Evolutionary conservation across 495 filamentous ascomycete genomes (phyloP).

Genomic region (Daldinia concentrica): DNA sequence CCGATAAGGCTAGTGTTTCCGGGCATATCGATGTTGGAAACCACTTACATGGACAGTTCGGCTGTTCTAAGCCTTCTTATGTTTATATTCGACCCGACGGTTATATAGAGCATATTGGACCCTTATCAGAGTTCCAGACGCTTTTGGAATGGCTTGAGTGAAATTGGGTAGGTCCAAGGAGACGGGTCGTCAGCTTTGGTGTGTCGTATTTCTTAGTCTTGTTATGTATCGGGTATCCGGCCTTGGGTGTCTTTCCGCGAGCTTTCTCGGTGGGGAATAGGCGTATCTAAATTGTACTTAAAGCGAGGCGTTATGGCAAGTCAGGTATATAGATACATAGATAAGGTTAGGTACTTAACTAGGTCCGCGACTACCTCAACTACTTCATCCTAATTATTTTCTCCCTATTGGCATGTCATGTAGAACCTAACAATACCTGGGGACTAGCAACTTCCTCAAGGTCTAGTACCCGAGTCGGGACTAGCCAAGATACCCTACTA

Average conservation of each 20-base stretch:
- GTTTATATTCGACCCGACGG: slow-evolving; percentile 54
- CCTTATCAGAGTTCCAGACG: slow-evolving; percentile 41
- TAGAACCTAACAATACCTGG: too few species aligned
- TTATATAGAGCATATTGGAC: slow-evolving; percentile 53
- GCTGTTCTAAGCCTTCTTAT: slow-evolving; percentile 48
- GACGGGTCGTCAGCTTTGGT: neutral
- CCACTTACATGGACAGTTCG: slow-evolving; percentile 47
- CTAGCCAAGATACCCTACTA: too few species aligned
- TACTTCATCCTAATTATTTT: too few species aligned
- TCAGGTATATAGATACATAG: too few species aligned
- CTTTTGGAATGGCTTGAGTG: slow-evolving; percentile 37
- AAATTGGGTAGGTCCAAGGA: neutral
- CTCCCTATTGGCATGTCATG: too few species aligned
- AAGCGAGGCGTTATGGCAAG: neutral
- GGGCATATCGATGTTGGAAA: slow-evolving; percentile 45
- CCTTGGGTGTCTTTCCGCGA: too few species aligned
- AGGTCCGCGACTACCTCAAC: too few species aligned
- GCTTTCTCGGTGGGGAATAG: too few species aligned
- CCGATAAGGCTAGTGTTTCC: neutral
- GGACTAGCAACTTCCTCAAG: too few species aligned
- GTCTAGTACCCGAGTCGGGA: too few species aligned
- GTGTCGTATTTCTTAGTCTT: neutral
- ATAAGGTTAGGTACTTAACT: too few species aligned
- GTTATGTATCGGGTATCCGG: neutral
- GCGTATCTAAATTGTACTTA: neutral